These are phyloP conservation scores for Monosporascus sp. DNA, from an alignment of 2,329 filamentous ascomycete species.

Conservation along the genomic window DNA sequence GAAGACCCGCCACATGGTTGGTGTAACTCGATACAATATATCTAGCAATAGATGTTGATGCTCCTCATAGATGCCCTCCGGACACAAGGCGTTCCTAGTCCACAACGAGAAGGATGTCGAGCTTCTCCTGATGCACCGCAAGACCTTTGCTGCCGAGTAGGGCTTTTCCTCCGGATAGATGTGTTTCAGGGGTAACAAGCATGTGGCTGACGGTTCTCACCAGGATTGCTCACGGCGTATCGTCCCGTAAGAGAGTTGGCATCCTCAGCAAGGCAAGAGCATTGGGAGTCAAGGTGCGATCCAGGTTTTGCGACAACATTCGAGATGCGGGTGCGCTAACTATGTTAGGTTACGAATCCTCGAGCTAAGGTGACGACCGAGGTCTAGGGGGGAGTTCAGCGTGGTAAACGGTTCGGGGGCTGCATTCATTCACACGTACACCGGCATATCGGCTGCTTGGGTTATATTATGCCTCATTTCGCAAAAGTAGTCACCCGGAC, in stretches of 20 bases:
- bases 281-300: slow-evolving; percentile 74
- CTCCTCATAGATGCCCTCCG: slow-evolving; percentile 70
- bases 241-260: slow-evolving; percentile 96
- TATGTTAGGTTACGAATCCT: slow-evolving; percentile 77
- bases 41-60: background rate
- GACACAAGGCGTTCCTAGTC: slow-evolving; percentile 99
- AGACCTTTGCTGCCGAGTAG: slow-evolving; percentile 97
- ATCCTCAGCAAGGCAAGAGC: slow-evolving; percentile 97
- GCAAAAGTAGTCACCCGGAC: background rate
- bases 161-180: slow-evolving; percentile 31
- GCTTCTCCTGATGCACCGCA: slow-evolving; percentile 99
- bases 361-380: slow-evolving; percentile 99
- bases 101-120: slow-evolving; percentile 95
- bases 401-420: background rate
- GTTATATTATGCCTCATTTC: background rate
- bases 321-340: background rate
- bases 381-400: slow-evolving; percentile 45
- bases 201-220: background rate
- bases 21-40: background rate
- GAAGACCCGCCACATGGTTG: slow-evolving; percentile 88
- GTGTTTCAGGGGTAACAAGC: slow-evolving; percentile 31
- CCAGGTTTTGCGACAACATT: background rate
- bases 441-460: background rate
- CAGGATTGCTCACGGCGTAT: slow-evolving; percentile 97
- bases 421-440: background rate